Evolutionary conservation across 2,329 filamentous ascomycete genomes (phyloP).

Genomic region (Alternaria incomplexa): DNA sequence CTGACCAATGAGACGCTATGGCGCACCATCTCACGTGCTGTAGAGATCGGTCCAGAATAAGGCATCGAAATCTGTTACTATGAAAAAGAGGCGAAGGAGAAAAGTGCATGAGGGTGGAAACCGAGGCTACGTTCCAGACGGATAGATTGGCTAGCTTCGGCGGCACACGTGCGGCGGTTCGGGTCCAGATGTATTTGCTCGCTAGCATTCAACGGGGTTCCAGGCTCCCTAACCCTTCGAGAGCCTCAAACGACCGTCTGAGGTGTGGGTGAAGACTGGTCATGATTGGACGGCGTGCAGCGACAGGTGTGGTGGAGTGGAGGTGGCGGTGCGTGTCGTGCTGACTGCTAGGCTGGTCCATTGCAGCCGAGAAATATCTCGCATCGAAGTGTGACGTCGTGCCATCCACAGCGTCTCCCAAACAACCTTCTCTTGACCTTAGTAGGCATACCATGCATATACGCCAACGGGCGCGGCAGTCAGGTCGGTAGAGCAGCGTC

Average conservation of each 20-base stretch:
- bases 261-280: not conserved
- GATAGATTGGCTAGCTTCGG: slow-evolving; percentile 7
- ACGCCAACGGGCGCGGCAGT: not conserved
- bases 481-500: not conserved
- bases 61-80: not conserved
- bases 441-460: not conserved
- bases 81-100: not conserved
- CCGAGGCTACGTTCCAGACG: not conserved
- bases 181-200: not conserved
- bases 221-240: not conserved
- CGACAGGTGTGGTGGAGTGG: not conserved
- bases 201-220: slow-evolving; percentile 2
- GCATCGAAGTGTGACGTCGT: not conserved
- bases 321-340: not conserved
- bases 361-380: not conserved
- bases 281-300: not conserved
- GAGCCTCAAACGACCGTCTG: not conserved
- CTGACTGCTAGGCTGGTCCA: not conserved
- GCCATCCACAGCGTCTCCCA: not conserved
- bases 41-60: not conserved
- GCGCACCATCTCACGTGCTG: slow-evolving; percentile 11
- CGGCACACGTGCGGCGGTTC: slow-evolving; percentile 5
- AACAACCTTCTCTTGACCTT: not conserved
- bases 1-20: slow-evolving; percentile 12
- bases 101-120: not conserved